Conservation (phyloP, 2,329 filamentous ascomycete species). For the Mycogone perniciosa region DNA sequence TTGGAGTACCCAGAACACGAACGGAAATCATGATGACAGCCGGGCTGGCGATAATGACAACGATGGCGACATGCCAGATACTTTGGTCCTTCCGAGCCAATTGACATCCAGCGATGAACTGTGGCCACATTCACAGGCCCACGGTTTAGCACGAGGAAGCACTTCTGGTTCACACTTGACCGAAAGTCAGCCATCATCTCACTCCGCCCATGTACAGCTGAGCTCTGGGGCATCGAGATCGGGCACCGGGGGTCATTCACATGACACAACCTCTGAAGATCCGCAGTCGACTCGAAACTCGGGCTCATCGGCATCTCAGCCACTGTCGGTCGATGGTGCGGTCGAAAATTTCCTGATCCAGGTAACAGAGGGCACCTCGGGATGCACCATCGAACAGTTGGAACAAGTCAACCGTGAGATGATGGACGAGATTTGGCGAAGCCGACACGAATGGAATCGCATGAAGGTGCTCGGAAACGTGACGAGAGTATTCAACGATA, state of each 20-base stretch:
- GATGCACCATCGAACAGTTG: slow-evolving; percentile 84
- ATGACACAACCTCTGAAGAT: slow-evolving; percentile 30
- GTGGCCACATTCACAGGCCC: slow-evolving; percentile 55
- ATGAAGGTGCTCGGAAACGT: slow-evolving; percentile 62
- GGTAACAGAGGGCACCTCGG: slow-evolving; percentile 62
- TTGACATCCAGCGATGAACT: slow-evolving; percentile 44
- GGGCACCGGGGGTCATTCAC: slow-evolving; percentile 25
- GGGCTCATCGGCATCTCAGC: slow-evolving; percentile 37
- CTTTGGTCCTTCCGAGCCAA: slow-evolving; percentile 41
- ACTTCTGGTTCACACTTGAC: slow-evolving; percentile 19
- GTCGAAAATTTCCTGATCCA: slow-evolving; percentile 54
- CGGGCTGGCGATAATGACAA: slow-evolving; percentile 24
- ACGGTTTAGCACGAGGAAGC: slow-evolving; percentile 39
- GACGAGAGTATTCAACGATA: slow-evolving; percentile 66
- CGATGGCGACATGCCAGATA: slow-evolving; percentile 48
- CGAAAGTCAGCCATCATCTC: slow-evolving; percentile 35
- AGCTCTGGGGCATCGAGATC: slow-evolving; percentile 10
- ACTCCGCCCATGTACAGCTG: slow-evolving; percentile 19
- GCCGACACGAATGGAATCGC: slow-evolving; percentile 76
- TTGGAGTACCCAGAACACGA: slow-evolving; percentile 66
- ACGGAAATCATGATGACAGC: slow-evolving; percentile 52
- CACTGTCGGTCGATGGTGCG: slow-evolving; percentile 40
- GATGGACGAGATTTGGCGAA: slow-evolving; percentile 85
- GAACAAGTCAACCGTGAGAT: slow-evolving; percentile 87
- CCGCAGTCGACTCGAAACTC: slow-evolving; percentile 23